Conservation (phyloP, 1,139 yeast species). For the Pichia sp. region DNA sequence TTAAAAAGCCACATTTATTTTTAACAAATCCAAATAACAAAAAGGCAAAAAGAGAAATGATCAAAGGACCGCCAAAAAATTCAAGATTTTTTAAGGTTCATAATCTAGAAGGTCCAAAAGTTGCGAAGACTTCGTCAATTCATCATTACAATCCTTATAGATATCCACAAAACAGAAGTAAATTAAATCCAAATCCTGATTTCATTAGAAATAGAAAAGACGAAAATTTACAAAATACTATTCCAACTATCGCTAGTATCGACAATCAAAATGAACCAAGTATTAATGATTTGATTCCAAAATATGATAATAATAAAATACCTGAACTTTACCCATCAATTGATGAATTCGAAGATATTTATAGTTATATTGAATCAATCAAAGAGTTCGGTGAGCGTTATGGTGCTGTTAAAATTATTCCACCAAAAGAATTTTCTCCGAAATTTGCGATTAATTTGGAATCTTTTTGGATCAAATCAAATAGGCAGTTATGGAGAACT, state of each 20-base stretch:
- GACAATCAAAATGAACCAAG: not conserved
- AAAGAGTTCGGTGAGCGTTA: conserved; percentile 40
- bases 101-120: conserved; percentile 29
- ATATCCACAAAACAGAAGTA: conserved; percentile 39
- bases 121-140: conserved; percentile 12
- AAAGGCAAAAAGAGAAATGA: conserved; percentile 6
- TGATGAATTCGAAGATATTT: conserved; percentile 32
- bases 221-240: not conserved
- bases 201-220: conserved; percentile 14
- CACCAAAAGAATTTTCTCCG: conserved; percentile 38
- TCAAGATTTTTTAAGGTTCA: conserved; percentile 35
- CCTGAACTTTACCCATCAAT: conserved; percentile 25
- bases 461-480: conserved; percentile 50
- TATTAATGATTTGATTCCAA: not conserved
- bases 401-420: conserved; percentile 73
- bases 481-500: conserved; percentile 44
- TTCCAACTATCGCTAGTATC: conserved; percentile 6
- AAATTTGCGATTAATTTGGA: conserved; percentile 44
- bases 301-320: conserved; percentile 18
- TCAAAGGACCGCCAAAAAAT: conserved; percentile 30
- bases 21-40: conserved; percentile 8
- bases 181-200: conserved; percentile 36
- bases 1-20: conserved; percentile 9
- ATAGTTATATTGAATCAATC: conserved; percentile 43
- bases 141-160: conserved; percentile 40